Evolutionary conservation across 192 early-diverging fungal genomes (phyloP), one percentile per base, ranked within the genome.

Genomic region (Coemansia sp.): DNA sequence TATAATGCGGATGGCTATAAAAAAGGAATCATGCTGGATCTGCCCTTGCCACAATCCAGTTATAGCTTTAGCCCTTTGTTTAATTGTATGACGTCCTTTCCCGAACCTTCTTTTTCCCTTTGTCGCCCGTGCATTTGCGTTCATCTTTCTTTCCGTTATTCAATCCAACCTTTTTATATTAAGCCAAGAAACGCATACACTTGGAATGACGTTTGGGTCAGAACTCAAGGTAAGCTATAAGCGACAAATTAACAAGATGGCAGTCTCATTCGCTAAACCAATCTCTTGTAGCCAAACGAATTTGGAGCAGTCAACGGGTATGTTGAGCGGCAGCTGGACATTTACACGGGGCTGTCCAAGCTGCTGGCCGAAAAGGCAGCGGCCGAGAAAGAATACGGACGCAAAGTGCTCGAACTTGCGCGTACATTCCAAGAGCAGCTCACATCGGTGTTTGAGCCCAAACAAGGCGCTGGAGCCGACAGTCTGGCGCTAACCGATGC

Each of bases 281-380:
- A n/a, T 23, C 27, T 25, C 11, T 3, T 65, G 29, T 76, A 76
- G 70, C 75, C 75, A 51, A 78, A 78, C 60, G 75, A 78, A 62
- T 78, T 78, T 72, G 75, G 75, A 11, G 70, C 75, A 0, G 55
- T 78, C 53, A 78, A 78, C 60, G 75, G 75, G 3, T 67, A 78
- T 53, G 62, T 69, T 14, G 75, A 78, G 60, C 68, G 68, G 66
- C 75, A 78, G 66, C 57, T 78, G 15, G 75, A 65, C 5, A 59
- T 72, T 2, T 72, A 72, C 57, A 48, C 50, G 23, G 66, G 63
- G 14, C 66, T 78, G 54, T 4, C 61, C 50, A 68, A 68, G 63
- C 63, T 78, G 55, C 66, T 78, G 23, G 63, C 66, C 0, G 75
- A 78, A 14, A 78, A 78, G 54, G 75, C 75, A 5, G 63, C 70